Evolutionary conservation across 1,284 basidiomycete species (phyloP), one percentile per base, ranked within the genome.

Genomic region (Ustanciosporium gigantosporum): DNA sequence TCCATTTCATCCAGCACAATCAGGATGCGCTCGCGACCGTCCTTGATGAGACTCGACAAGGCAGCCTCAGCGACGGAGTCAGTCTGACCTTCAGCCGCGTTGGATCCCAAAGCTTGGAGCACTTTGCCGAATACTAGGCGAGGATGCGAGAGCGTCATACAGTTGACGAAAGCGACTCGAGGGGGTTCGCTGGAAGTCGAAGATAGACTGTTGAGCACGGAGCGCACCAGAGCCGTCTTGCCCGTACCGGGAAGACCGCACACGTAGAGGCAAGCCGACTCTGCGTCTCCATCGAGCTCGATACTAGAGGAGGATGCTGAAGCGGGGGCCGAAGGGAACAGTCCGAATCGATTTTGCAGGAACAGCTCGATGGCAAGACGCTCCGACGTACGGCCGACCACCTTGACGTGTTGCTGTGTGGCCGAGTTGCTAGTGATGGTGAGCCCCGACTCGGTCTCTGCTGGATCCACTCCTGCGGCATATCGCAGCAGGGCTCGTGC

Each of bases 1-100:
- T 81, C 80, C 53, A 81, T 78, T 62, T 81, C 80, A 57, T 81
- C 80, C 31, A 81, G 74, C 7, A 81, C 72, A 29, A 81, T 70
- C 8, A 80, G 64, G 36, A 60, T 60, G 41, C 48, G 48, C 36
- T 56, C 51, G 20, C 46, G 31, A 17, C 56, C 56, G 3, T 55
- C 66, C 69, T 42, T 37, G 31, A 55, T 50, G 25, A 50, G 29
- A 2, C 34, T 53, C 21, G 55, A 46, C 7, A 49, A 34, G n/a
- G 48, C 55, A 19, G 50, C 42, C 32, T 61, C 58, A 22, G 58
- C 64, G 5, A 57, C 38, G 3, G 53, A 32, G 34, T 66, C 55
- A 14, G 58, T 46, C 40, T 58, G 57, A 7, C 46, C 58, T 25
- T 69, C 55, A 25, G 48, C 48, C 4, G 45, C 66, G 34, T 57